phyloP scores from a whole-genome alignment of 2,329 filamentous ascomycete species.

The Didymella arachidicola region DNA sequence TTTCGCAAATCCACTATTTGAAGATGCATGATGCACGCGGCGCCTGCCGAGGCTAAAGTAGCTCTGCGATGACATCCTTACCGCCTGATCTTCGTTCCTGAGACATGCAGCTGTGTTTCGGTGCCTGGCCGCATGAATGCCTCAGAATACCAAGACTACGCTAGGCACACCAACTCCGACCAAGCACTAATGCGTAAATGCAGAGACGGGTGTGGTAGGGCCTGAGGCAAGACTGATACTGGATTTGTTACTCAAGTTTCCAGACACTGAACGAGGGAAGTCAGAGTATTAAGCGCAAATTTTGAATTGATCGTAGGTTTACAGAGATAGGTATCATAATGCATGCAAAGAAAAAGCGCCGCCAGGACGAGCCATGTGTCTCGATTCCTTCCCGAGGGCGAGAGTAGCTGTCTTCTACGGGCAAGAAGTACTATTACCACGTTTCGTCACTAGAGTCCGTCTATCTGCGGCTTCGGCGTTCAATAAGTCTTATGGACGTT shows the following conservation, averaged over 20 bases:
- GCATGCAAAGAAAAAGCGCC: slow-evolving; percentile 34
- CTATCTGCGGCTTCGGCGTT: neutral
- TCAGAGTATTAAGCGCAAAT: neutral
- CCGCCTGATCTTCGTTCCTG: slow-evolving; percentile 14
- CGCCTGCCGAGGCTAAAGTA: neutral
- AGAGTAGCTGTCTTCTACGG: slow-evolving; percentile 33
- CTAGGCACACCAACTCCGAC: neutral
- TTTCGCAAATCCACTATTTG: neutral
- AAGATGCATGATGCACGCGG: neutral
- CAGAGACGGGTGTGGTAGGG: neutral
- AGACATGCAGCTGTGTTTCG: slow-evolving; percentile 15
- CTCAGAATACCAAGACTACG: slow-evolving; percentile 14
- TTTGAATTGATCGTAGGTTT: slow-evolving; percentile 36
- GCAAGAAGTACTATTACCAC: slow-evolving; percentile 44
- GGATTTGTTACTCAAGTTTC: neutral
- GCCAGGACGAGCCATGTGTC: slow-evolving; percentile 43
- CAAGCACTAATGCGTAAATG: neutral
- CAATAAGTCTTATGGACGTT: neutral
- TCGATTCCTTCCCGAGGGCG: slow-evolving; percentile 35
- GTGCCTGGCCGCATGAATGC: slow-evolving; percentile 23
- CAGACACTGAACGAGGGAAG: neutral
- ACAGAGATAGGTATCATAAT: slow-evolving; percentile 39
- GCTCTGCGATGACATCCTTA: neutral
- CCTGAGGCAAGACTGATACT: slow-evolving; percentile 4
- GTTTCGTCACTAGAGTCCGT: slow-evolving; percentile 21